A percentile compares a stretch with the other conserved stretches of the same genome.
Conservation (phyloP, 345 rosid species). For the Aurinia saxatilis region DNA sequence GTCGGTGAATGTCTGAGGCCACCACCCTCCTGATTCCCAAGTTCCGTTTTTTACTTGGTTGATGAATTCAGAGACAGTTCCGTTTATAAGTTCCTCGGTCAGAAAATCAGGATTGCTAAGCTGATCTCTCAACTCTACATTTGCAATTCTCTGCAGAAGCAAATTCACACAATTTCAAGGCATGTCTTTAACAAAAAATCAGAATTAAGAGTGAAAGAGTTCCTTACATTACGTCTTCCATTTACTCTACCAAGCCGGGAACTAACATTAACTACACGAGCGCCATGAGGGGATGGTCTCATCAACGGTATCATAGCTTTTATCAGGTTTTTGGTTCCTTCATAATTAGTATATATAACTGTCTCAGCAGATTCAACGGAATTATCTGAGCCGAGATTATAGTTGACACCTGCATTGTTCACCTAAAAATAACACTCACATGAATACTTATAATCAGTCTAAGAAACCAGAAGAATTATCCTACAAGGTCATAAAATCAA, state of each 20-base stretch:
- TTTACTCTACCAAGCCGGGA: slow-evolving; percentile 72
- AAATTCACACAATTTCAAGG: background rate
- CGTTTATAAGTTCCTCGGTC: slow-evolving; percentile 67
- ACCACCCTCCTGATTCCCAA: slow-evolving; percentile 80
- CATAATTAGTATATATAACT: slow-evolving; percentile 63
- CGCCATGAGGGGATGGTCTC: slow-evolving; percentile 66
- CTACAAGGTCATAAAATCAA: background rate
- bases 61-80: slow-evolving; percentile 47
- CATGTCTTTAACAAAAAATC: background rate
- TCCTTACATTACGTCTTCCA: slow-evolving; percentile 79
- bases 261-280: slow-evolving; percentile 74
- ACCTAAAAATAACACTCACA: slow-evolving; percentile 44
- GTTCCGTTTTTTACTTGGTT: slow-evolving; percentile 62
- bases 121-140: slow-evolving; percentile 49
- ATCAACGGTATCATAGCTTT: slow-evolving; percentile 79
- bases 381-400: slow-evolving; percentile 64
- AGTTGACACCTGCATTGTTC: slow-evolving; percentile 91
- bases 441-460: background rate
- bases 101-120: slow-evolving; percentile 45
- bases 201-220: background rate
- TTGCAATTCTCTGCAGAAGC: slow-evolving; percentile 54
- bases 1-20: slow-evolving; percentile 79
- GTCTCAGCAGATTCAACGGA: slow-evolving; percentile 57
- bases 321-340: slow-evolving; percentile 64
- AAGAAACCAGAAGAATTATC: background rate